A percentile compares a stretch with the other conserved stretches of the same genome.
Conservation (phyloP, 495 filamentous ascomycete genomes). For the Clohesyomyces aquaticus region DNA sequence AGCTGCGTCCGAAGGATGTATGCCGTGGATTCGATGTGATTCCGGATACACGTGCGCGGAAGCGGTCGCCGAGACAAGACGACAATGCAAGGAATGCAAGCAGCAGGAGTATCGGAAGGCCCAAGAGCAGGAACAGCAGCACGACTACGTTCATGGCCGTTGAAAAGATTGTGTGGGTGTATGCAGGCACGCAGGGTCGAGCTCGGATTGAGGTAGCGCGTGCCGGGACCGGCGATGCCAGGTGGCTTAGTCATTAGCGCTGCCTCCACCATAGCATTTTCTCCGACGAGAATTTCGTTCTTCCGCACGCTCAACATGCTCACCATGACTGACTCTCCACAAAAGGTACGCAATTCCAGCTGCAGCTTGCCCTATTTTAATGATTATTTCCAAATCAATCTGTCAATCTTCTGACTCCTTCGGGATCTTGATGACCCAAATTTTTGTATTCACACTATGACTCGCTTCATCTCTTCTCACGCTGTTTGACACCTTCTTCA, state of each 20-base stretch:
- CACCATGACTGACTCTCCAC: conserved; percentile 25
- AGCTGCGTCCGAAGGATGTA: conserved; percentile 58
- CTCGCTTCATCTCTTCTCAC: conserved; percentile 10
- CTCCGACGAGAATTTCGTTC: not conserved
- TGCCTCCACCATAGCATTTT: not conserved
- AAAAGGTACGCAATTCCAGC: conserved; percentile 16
- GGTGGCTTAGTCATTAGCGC: conserved; percentile 28
- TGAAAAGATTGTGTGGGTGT: not conserved
- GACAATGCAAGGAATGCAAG: conserved; percentile 58
- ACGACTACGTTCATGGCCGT: conserved; percentile 57
- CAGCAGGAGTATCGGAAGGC: conserved; percentile 33
- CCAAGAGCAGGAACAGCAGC: conserved; percentile 54
- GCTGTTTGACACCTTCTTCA: no score
- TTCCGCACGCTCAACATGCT: not conserved
- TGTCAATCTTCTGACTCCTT: conserved; percentile 83
- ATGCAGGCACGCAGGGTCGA: no score
- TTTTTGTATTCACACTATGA: conserved; percentile 48
- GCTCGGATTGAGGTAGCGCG: no score
- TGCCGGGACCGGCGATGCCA: not conserved
- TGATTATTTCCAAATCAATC: conserved; percentile 78
- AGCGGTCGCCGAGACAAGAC: conserved; percentile 61
- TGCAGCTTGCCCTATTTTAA: conserved; percentile 47
- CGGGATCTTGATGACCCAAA: conserved; percentile 43
- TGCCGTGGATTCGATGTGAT: conserved; percentile 48
- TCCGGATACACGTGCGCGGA: conserved; percentile 53